Evolutionary conservation across 1,284 basidiomycete genomes (phyloP).

Genomic region (Ceratobasidium sp.): DNA sequence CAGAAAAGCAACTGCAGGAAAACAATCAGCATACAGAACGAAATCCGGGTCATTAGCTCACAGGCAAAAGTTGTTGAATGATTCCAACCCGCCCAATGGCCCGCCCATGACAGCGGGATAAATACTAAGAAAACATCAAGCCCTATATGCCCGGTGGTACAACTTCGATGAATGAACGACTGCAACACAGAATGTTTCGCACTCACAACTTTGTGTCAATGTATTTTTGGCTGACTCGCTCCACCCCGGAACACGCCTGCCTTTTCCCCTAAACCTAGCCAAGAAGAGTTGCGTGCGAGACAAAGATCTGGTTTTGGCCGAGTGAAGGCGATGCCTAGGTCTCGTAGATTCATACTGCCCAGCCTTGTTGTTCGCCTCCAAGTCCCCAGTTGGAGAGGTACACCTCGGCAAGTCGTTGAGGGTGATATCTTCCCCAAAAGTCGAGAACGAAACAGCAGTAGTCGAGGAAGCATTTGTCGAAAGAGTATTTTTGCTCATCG

Average conservation of each 20-base stretch:
- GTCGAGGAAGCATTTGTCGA: background rate
- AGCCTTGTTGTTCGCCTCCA: too few species aligned
- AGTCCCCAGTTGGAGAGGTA: too few species aligned
- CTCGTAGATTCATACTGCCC: too few species aligned
- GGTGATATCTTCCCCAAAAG: background rate
- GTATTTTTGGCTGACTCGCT: constrained; percentile 13
- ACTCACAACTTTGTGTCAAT: constrained; percentile 3
- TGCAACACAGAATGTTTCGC: background rate
- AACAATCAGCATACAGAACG: constrained; percentile 40
- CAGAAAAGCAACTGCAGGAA: constrained; percentile 58
- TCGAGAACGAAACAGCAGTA: background rate
- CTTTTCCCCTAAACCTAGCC: too few species aligned
- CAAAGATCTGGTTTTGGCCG: too few species aligned
- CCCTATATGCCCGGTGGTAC: background rate
- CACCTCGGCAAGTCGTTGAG: too few species aligned
- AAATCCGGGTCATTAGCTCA: constrained; percentile 48
- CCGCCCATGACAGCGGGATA: constrained; percentile 69
- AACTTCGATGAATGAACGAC: background rate
- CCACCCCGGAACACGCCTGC: too few species aligned
- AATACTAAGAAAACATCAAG: constrained; percentile 56
- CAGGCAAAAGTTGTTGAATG: constrained; percentile 44
- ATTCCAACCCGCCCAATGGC: constrained; percentile 55
- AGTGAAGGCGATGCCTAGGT: too few species aligned
- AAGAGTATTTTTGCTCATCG: background rate
- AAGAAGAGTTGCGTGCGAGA: too few species aligned